A percentile compares a stretch with the other conserved stretches of the same genome.
phyloP scores from a whole-genome alignment of 2,329 filamentous ascomycete species.

The Dryadomyces quercus-mongolicae region DNA sequence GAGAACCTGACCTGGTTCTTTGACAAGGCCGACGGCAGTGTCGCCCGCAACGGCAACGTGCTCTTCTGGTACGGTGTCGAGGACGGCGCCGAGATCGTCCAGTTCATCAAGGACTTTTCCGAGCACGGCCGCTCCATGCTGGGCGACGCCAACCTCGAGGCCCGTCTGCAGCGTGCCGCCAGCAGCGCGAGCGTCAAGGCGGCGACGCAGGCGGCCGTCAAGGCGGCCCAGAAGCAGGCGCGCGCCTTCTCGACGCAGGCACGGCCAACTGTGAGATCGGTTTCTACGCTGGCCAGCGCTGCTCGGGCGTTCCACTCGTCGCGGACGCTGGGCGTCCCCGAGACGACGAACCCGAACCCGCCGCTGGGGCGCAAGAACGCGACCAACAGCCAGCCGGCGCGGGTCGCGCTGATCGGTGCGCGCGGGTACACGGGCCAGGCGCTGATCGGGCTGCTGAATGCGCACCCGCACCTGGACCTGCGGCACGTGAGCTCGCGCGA shows the following conservation, averaged over 20 bases:
- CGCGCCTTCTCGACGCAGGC: conserved; percentile 55
- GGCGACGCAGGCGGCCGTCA: conserved; percentile 26
- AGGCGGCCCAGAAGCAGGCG: conserved; percentile 26
- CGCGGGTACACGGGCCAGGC: conserved; percentile 91
- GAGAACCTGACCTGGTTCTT: conserved; percentile 98
- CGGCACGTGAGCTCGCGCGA: conserved; percentile 89
- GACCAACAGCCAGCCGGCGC: conserved; percentile 66
- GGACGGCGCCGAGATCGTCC: conserved; percentile 65
- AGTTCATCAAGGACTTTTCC: conserved; percentile 76
- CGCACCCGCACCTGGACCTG: conserved; percentile 82
- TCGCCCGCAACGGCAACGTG: conserved; percentile 74
- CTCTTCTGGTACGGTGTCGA: conserved; percentile 95
- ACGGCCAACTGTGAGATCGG: conserved; percentile 26
- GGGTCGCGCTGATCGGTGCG: conserved; percentile 78
- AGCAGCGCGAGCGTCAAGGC: conserved; percentile 18
- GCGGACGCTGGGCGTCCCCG: conserved; percentile 38
- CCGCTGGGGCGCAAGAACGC: conserved; percentile 81
- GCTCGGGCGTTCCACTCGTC: conserved; percentile 7
- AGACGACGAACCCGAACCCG: conserved; percentile 75
- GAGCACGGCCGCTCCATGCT: conserved; percentile 77
- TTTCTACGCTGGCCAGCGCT: not conserved
- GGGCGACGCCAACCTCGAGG: conserved; percentile 77
- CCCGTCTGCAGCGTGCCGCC: conserved; percentile 69
- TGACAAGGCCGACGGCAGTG: conserved; percentile 87
- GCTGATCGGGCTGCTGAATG: conserved; percentile 74